phyloP scores from a whole-genome alignment of 192 early-diverging fungal species.

The Mortierella hygrophila region DNA sequence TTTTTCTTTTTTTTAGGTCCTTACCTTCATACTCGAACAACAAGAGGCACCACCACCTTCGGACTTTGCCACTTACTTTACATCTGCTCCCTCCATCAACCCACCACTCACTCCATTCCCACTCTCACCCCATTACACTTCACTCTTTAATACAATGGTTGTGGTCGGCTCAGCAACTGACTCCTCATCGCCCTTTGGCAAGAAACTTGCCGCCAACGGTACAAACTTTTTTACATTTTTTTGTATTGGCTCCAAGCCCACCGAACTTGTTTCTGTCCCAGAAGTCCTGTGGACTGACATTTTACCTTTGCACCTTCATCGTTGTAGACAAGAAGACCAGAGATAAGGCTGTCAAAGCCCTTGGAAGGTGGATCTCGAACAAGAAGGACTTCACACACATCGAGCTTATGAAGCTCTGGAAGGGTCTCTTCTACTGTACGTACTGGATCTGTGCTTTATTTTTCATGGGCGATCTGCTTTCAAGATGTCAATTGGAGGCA shows the following conservation, averaged over 20 bases:
- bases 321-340: conserved; percentile 77
- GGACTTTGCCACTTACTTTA: conserved; percentile 1
- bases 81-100: not conserved
- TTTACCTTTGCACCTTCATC: not conserved
- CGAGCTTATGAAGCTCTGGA: conserved; percentile 90
- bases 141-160: conserved; percentile 25
- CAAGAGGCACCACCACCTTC: not conserved
- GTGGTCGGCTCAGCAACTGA: conserved; percentile 43
- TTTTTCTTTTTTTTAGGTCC: conserved; percentile 34
- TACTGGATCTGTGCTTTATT: not conserved
- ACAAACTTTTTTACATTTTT: conserved; percentile 8
- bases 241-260: not conserved
- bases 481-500: not conserved
- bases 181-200: conserved; percentile 69
- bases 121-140: not conserved
- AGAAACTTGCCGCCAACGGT: conserved; percentile 79
- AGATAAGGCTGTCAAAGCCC: conserved; percentile 76
- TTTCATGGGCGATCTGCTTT: not conserved
- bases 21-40: not conserved
- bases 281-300: not conserved
- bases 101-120: not conserved
- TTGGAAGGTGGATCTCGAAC: conserved; percentile 67
- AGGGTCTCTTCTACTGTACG: conserved; percentile 93
- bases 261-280: not conserved
- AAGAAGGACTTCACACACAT: conserved; percentile 67